Base-by-base conservation (phyloP, 345 rosid genomes). In the Trapa incisa region DNA sequence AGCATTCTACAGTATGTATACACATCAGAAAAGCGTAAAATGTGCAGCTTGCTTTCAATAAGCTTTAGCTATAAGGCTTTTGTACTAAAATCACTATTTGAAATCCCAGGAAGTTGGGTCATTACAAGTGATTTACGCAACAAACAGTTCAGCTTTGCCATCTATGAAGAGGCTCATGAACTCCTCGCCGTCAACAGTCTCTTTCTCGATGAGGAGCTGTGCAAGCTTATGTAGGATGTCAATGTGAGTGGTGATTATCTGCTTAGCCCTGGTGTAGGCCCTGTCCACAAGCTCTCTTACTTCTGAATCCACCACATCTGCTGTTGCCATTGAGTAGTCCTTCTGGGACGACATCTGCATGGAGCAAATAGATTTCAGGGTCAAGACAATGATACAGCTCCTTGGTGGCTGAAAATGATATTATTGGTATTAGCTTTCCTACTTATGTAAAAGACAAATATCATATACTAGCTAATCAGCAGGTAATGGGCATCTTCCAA, bases 101-200 rank as follows among this genome's bases (percentile, higher is more conserved):
- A 35, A 16, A 32, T 37, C 15, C 6, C 1, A 4, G 56, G 22
- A 50, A 17, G 63, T 11, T 10, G 38, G 9, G 16, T 37, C 63
- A 58, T 58, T 3, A 1, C 0, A 16, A 22, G 1, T 32, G 14
- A 75, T 53, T 85, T 72, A 91, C 53, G 85, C 72, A 73, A 93
- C 87, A 72, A 70, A 93, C 12, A 93, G 79, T 79, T 93, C 97
- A n/a, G 98, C 94, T 80, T 93, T 84, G 69, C 98, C 98, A 62
- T 93, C 97, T 63, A 93, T 93, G 78, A 93, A 93, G 64, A 93
- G 96, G 73, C 98, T 93, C 99, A 88, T 87, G 73, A 94, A 94
- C 85, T 94, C 99, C 81, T 94, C 99, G 14, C 99, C 97, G 38
- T 94, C 97, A 6, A 93, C 96, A 7, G 95, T 87, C 83, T 90